A percentile compares a stretch with the other conserved stretches of the same genome.
Conservation (phyloP, 2,329 filamentous ascomycete genomes). For the Verticillium nubilum region DNA sequence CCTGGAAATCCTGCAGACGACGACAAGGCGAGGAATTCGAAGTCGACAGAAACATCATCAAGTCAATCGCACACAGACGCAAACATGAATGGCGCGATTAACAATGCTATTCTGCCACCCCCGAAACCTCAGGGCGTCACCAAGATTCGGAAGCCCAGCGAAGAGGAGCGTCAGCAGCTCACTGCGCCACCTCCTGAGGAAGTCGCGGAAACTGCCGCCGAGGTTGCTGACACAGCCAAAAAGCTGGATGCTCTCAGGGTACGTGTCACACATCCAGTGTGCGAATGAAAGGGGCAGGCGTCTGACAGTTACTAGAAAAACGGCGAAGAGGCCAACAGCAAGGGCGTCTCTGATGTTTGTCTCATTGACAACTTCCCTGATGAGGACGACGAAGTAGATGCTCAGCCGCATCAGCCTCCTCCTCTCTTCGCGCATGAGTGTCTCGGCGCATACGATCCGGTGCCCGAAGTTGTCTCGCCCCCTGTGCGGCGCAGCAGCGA, state of each 20-base stretch:
- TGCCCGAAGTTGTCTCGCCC: background rate
- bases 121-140: background rate
- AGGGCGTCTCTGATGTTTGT: background rate
- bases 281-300: constrained; percentile 1
- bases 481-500: too few relatives aligned
- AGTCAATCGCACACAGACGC: background rate
- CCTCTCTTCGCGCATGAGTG: constrained; percentile 44
- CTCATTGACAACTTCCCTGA: background rate
- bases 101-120: background rate
- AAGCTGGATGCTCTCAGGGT: constrained; percentile 24
- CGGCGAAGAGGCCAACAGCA: background rate
- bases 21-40: constrained; percentile 1
- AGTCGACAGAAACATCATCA: background rate
- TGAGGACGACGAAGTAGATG: constrained; percentile 10
- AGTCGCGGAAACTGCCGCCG: constrained; percentile 35
- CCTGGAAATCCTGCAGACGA: background rate
- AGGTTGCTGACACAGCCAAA: constrained; percentile 36
- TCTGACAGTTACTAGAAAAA: constrained; percentile 1
- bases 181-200: constrained; percentile 33
- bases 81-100: constrained; percentile 3
- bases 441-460: constrained; percentile 28
- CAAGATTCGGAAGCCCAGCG: constrained; percentile 17
- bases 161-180: constrained; percentile 25
- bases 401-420: constrained; percentile 16
- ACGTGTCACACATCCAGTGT: background rate